Percentiles rank a stretch among this genome's conserved stretches.
Conservation (phyloP, 2,329 filamentous ascomycete species). For the Parafenestella ontariensis region DNA sequence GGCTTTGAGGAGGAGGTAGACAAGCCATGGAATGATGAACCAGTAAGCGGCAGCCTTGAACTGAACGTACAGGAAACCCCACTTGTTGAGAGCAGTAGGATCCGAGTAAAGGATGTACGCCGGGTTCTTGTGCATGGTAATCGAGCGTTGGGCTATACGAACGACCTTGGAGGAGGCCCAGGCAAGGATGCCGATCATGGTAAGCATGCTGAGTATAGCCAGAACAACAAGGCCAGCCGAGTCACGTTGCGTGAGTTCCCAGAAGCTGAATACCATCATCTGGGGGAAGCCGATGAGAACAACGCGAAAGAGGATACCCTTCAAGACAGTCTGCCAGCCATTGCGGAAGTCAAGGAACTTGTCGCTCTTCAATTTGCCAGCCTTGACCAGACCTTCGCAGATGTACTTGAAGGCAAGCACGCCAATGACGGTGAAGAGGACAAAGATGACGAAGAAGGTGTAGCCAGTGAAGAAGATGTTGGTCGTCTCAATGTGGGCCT, state of each 20-base stretch:
- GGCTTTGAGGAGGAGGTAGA: constrained; percentile 83
- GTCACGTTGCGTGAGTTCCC: constrained; percentile 88
- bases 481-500: constrained; percentile 81
- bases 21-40: constrained; percentile 82
- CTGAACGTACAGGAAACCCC: constrained; percentile 97
- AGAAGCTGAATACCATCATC: constrained; percentile 87
- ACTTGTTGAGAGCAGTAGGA: constrained; percentile 92
- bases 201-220: constrained; percentile 86
- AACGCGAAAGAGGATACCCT: constrained; percentile 91
- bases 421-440: constrained; percentile 73
- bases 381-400: constrained; percentile 77
- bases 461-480: constrained; percentile 95
- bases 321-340: constrained; percentile 89
- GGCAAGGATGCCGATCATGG: constrained; percentile 75
- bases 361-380: constrained; percentile 79
- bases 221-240: constrained; percentile 86
- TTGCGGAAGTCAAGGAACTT: constrained; percentile 94
- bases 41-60: constrained; percentile 96
- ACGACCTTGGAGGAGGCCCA: constrained; percentile 94
- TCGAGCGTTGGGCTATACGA: constrained; percentile 84
- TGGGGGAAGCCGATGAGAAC: constrained; percentile 90
- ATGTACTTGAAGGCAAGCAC: constrained; percentile 82
- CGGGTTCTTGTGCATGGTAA: constrained; percentile 91
- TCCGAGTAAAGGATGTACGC: constrained; percentile 98
- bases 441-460: constrained; percentile 86